phyloP scores from a whole-genome alignment of 768 basidiomycete species.

The Leucocoprinus leucothites region DNA sequence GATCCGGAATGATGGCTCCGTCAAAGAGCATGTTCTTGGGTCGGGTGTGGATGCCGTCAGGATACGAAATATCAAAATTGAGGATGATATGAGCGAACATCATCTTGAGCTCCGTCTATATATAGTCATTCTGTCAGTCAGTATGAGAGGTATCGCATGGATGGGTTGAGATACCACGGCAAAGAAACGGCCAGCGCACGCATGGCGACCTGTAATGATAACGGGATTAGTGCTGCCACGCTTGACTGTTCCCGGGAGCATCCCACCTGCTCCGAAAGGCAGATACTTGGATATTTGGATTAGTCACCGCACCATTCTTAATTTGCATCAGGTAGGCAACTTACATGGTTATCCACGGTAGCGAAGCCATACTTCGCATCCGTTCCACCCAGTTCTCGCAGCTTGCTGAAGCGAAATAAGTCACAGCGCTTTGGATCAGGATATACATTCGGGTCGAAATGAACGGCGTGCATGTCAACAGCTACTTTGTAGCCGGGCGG shows the following conservation, averaged over 20 bases:
- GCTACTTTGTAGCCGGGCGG: conserved; percentile 31
- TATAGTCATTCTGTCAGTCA: background rate
- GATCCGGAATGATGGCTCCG: conserved; percentile 30
- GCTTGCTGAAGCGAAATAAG: conserved; percentile 33
- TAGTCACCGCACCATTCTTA: too few species aligned
- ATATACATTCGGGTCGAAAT: conserved; percentile 32
- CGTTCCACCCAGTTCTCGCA: conserved; percentile 24
- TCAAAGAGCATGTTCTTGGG: conserved; percentile 31
- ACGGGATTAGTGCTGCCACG: background rate
- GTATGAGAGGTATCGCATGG: background rate
- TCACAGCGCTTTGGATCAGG: conserved; percentile 31
- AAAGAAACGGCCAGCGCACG: conserved; percentile 35
- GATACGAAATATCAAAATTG: conserved; percentile 29
- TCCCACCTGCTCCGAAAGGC: conserved; percentile 35
- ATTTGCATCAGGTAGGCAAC: conserved; percentile 13
- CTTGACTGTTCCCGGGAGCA: background rate
- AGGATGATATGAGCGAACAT: conserved; percentile 34
- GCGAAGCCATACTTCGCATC: conserved; percentile 33
- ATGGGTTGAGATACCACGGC: conserved; percentile 25
- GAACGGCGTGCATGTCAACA: conserved; percentile 32
- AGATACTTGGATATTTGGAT: conserved; percentile 25
- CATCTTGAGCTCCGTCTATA: conserved; percentile 33
- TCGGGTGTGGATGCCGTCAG: conserved; percentile 21
- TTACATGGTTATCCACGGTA: conserved; percentile 30
- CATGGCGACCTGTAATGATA: conserved; percentile 27